These are phyloP conservation scores for Pythium sp. DNA, from an alignment of 352 stramenopile genomes.

Conservation along the genomic window DNA sequence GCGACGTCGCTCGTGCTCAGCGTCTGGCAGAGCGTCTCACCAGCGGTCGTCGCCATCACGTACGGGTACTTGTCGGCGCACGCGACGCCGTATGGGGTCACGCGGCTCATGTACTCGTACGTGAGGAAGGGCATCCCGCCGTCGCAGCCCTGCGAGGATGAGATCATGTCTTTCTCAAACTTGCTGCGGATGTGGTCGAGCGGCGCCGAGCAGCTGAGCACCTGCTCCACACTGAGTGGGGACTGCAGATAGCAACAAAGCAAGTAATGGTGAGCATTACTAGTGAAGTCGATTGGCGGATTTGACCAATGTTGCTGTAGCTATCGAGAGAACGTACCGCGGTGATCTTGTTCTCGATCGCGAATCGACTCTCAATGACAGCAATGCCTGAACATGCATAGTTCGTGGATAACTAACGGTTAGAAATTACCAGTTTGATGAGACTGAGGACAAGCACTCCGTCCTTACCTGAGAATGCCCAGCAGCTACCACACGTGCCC, in stretches of 20 bases:
- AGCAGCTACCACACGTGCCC: constrained; percentile 91
- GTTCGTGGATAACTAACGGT: too few species aligned
- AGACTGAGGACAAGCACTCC: too few species aligned
- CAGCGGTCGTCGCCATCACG: constrained; percentile 64
- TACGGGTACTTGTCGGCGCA: constrained; percentile 72
- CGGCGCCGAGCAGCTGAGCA: constrained; percentile 69
- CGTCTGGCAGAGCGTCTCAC: constrained; percentile 36
- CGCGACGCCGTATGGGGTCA: constrained; percentile 63
- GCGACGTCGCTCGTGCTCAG: constrained; percentile 33
- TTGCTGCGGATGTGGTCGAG: constrained; percentile 78
- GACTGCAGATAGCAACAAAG: constrained; percentile 21
- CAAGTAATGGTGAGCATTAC: neutral
- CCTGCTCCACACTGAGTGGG: constrained; percentile 81
- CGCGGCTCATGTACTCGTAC: constrained; percentile 79
- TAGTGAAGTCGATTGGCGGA: neutral
- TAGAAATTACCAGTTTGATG: too few species aligned
- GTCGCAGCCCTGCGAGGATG: constrained; percentile 79
- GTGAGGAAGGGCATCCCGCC: constrained; percentile 89
- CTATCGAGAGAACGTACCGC: constrained; percentile 27
- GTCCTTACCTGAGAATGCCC: constrained; percentile 80
- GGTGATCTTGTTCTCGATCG: constrained; percentile 70
- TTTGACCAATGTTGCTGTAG: neutral
- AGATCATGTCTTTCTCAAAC: constrained; percentile 65
- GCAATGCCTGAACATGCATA: constrained; percentile 36
- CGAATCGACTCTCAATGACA: constrained; percentile 68